A percentile compares a stretch with the other conserved stretches of the same genome.
phyloP scores from a whole-genome alignment of 2,329 filamentous ascomycete species.

The Penicillium sp. region DNA sequence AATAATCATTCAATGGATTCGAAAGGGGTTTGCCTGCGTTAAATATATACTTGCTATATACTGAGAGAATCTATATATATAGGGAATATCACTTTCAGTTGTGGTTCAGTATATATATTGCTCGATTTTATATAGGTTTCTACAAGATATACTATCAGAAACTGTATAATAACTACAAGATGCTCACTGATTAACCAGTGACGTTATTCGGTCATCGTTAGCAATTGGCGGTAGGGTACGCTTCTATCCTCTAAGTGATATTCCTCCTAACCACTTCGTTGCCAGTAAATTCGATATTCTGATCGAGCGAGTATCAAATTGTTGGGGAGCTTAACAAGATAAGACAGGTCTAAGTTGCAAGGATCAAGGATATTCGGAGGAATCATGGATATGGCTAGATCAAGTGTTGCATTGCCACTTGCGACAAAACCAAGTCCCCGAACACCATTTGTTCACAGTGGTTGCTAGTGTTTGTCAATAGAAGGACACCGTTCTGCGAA shows the following conservation, averaged over 20 bases:
- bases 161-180: too few species aligned
- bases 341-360: not conserved
- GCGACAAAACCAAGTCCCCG: not conserved
- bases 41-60: too few species aligned
- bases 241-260: not conserved
- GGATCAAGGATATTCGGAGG: not conserved
- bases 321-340: not conserved
- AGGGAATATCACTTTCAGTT: too few species aligned
- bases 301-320: not conserved
- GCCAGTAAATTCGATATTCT: not conserved
- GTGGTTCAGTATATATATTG: not conserved
- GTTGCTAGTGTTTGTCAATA: not conserved
- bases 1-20: too few species aligned
- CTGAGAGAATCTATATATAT: not conserved
- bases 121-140: too few species aligned
- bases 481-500: not conserved
- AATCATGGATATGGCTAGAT: not conserved
- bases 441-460: not conserved
- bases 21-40: not conserved
- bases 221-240: not conserved
- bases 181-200: too few species aligned
- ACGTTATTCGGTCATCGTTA: not conserved
- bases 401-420: not conserved
- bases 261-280: not conserved
- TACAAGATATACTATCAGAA: not conserved